Evolutionary conservation across 768 basidiomycete species (phyloP).

Genomic region (Boletus patriciae): DNA sequence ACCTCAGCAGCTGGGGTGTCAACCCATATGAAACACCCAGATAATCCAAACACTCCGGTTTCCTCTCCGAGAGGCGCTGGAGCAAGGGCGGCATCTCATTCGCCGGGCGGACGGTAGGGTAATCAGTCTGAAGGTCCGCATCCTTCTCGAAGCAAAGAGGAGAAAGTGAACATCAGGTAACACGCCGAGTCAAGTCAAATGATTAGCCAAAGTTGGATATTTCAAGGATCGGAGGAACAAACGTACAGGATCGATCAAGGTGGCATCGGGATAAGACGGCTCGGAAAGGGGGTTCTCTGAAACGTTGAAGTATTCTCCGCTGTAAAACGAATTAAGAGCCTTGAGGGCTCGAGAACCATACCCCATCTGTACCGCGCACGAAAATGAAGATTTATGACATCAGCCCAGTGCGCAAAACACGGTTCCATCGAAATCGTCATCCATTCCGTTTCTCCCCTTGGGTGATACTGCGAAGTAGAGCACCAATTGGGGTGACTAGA

Average conservation of each 20-base stretch:
- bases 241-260: conserved; percentile 48
- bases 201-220: background rate
- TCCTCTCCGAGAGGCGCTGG: conserved; percentile 84
- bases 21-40: conserved; percentile 96
- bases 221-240: background rate
- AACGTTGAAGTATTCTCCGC: conserved; percentile 87
- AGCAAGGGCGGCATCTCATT: conserved; percentile 89
- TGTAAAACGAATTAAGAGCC: conserved; percentile 86
- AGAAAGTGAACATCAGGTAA: background rate
- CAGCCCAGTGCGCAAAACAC: background rate
- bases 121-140: conserved; percentile 69
- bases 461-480: background rate
- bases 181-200: background rate
- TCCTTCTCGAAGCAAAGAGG: conserved; percentile 32
- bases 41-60: conserved; percentile 89
- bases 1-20: conserved; percentile 81
- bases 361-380: conserved; percentile 69
- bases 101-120: conserved; percentile 67
- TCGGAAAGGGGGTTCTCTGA: conserved; percentile 59
- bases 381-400: background rate
- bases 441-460: no score
- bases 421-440: background rate
- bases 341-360: conserved; percentile 90
- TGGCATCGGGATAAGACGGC: conserved; percentile 59
- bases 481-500: background rate